Conservation (phyloP, 495 filamentous ascomycete species). For the Bacidia gigantensis region DNA sequence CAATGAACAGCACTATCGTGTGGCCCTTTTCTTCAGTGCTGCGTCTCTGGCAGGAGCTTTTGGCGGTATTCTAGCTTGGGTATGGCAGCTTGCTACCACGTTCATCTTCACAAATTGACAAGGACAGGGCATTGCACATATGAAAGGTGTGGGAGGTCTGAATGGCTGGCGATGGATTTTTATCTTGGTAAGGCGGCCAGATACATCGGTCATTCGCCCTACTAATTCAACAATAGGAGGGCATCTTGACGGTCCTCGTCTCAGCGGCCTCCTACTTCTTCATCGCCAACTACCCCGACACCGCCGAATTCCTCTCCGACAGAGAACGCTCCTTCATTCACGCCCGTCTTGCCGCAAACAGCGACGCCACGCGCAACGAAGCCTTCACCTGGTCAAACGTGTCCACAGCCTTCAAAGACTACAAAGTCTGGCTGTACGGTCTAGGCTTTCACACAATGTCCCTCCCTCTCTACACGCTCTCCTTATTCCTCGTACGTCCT, state of each 20-base stretch:
- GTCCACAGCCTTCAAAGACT: slow-evolving; percentile 47
- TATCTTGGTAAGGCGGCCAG: slow-evolving; percentile 33
- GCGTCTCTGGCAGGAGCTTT: slow-evolving; percentile 68
- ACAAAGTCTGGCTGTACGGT: slow-evolving; percentile 64
- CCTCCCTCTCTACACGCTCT: slow-evolving; percentile 63
- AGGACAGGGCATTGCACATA: slow-evolving; percentile 37
- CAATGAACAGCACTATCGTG: slow-evolving; percentile 55
- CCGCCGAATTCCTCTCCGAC: slow-evolving; percentile 51
- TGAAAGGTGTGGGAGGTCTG: slow-evolving; percentile 49
- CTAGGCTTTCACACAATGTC: slow-evolving; percentile 59
- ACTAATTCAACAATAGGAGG: slow-evolving; percentile 30
- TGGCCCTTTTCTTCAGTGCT: slow-evolving; percentile 63
- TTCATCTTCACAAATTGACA: neutral
- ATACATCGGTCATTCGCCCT: neutral
- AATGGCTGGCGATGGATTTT: slow-evolving; percentile 79
- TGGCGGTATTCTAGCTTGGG: slow-evolving; percentile 60
- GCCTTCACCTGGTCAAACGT: slow-evolving; percentile 54
- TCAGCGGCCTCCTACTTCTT: slow-evolving; percentile 51
- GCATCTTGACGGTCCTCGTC: slow-evolving; percentile 51
- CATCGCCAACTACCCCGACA: slow-evolving; percentile 59
- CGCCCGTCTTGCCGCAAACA: slow-evolving; percentile 45
- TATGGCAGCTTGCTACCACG: slow-evolving; percentile 12
- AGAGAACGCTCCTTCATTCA: slow-evolving; percentile 48
- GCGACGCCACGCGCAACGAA: slow-evolving; percentile 48
- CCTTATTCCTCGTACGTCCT: slow-evolving; percentile 45